These are phyloP conservation scores for Lasiodiplodia sp. DNA, from an alignment of 2,329 filamentous ascomycete species.

Conservation along the genomic window DNA sequence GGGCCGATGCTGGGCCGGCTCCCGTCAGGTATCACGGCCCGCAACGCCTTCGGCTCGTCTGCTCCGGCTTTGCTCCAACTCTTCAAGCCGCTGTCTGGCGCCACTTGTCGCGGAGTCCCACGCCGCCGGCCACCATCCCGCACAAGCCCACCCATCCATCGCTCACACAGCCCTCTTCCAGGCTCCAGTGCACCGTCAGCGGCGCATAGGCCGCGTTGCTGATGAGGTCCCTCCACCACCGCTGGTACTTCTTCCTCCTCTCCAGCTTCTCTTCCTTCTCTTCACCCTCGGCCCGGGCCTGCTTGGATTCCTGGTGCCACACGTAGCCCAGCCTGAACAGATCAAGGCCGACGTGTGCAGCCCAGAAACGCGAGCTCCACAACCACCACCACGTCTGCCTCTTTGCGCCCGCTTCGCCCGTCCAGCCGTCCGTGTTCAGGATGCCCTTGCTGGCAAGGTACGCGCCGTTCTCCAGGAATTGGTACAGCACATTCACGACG, in stretches of 20 bases:
- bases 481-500: conserved; percentile 71
- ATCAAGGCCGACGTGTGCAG: conserved; percentile 78
- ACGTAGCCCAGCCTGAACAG: conserved; percentile 65
- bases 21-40: conserved; percentile 6
- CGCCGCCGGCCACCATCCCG: conserved; percentile 59
- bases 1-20: conserved; percentile 1
- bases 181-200: conserved; percentile 83
- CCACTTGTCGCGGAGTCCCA: conserved; percentile 56
- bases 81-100: conserved; percentile 42
- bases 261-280: conserved; percentile 46
- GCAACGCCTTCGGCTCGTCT: conserved; percentile 23
- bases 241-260: conserved; percentile 43
- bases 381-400: conserved; percentile 68
- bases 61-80: conserved; percentile 4
- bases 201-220: conserved; percentile 80
- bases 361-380: conserved; percentile 83
- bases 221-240: conserved; percentile 71
- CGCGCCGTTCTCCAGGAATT: conserved; percentile 82
- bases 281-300: conserved; percentile 44
- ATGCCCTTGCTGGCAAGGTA: conserved; percentile 79
- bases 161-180: conserved; percentile 69
- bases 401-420: conserved; percentile 51
- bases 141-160: conserved; percentile 66
- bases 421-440: conserved; percentile 57
- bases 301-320: conserved; percentile 44